Evolutionary conservation across 352 stramenopile genomes (phyloP).

Genomic region (Pythium dissotocum): DNA sequence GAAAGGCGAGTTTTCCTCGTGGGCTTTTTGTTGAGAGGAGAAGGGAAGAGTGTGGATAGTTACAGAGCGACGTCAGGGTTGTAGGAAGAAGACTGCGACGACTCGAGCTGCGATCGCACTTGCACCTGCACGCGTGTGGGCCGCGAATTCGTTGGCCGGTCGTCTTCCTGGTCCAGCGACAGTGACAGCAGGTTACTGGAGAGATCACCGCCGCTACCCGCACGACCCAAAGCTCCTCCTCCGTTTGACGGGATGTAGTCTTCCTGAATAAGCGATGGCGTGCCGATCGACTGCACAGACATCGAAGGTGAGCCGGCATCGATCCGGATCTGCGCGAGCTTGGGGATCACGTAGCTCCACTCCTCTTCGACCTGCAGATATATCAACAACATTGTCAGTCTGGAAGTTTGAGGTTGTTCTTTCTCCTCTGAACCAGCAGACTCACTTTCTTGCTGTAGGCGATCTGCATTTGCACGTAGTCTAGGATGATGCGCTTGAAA

Average conservation of each 20-base stretch:
- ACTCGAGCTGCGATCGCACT: constrained; percentile 22
- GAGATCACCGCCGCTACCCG: constrained; percentile 35
- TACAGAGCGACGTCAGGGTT: constrained; percentile 47
- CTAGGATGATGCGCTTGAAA: constrained; percentile 95
- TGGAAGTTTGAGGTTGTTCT: too few species aligned
- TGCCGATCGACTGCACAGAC: constrained; percentile 43
- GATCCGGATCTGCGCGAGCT: constrained; percentile 73
- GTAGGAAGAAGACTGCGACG: constrained; percentile 5
- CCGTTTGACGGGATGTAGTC: constrained; percentile 67
- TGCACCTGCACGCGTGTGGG: constrained; percentile 21
- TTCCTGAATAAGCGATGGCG: constrained; percentile 54
- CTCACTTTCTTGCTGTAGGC: constrained; percentile 94
- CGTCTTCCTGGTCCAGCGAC: constrained; percentile 40
- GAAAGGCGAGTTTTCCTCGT: neutral
- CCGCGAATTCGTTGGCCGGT: constrained; percentile 19
- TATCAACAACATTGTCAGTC: too few species aligned
- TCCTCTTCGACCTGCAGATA: constrained; percentile 59
- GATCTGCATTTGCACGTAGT: constrained; percentile 97
- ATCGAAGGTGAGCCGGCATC: constrained; percentile 40
- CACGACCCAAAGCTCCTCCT: neutral
- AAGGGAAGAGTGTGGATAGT: neutral
- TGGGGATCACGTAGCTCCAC: constrained; percentile 77
- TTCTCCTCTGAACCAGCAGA: neutral
- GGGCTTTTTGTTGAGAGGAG: neutral
- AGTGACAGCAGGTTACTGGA: constrained; percentile 54